Evolutionary conservation across 225 moss, liverwort and hornwort species (phyloP), one percentile per base, ranked within the genome.

Genomic region (Physcomitrium patens): DNA sequence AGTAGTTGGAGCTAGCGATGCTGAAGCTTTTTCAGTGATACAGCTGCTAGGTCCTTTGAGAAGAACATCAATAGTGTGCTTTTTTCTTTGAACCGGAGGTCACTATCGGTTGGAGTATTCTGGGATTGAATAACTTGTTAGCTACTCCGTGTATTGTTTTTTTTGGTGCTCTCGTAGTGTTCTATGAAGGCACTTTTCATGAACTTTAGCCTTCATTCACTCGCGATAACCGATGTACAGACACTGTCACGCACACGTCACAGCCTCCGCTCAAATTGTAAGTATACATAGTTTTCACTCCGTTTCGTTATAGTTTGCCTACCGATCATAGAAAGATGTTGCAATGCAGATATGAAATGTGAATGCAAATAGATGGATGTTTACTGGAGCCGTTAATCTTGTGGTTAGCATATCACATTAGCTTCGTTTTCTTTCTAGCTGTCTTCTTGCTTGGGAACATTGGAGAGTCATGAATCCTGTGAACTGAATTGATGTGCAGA

Each of bases 231-330:
- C 50, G 20, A 51, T 62, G 44, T 12, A 58, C 50, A 51, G 71
- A 54, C 46, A 51, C 59, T 58, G 58, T 22, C 58, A 58, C 3
- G 24, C 1, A 58, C 24, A 9, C 58, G 23, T 58, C 58, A 23
- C 22, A 22, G 13, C 24, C 22, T 10, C n/a, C 24, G 24, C 23
- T 70, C 59, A 45, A 23, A 44, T 63, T 73, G 63, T 52, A 43
- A 63, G 42, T 23, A 52, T 42, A 12, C 10, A 19, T 52, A 63
- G 62, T 41, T 62, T 52, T 73, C 41, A 37, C 31, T 41, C 20
- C 48, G 51, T 51, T 56, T 65, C 8, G 51, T 43, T 31, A 57
- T 71, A 78, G 77, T 73, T 78, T 73, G 23, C 46, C 19, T 56
- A 48, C 18, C 19, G 19, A 52, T 10, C 22, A 31, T 68, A 51